Evolutionary conservation across 2,329 filamentous ascomycete genomes (phyloP), one percentile per base, ranked within the genome.

Genomic region (Microsporum audouinii): DNA sequence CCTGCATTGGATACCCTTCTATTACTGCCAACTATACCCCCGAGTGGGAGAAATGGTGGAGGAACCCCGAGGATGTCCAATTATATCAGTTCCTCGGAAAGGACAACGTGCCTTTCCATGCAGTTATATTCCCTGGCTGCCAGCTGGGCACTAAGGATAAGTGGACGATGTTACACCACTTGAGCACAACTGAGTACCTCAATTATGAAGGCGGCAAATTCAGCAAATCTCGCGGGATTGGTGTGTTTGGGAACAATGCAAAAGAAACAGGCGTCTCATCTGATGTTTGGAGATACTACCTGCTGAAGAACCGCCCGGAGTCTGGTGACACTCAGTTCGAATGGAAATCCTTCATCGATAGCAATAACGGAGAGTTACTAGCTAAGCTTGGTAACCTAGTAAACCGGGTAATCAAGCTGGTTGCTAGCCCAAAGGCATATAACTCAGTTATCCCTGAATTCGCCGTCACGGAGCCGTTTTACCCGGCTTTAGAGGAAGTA

Each of bases 11-110:
- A 45, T 95, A 95, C 72, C 85, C 89, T 29, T 91, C 88, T 5
- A 95, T 95, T 65, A 92, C 89, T 3, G 88, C 88, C 64, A 88
- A 82, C 65, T 92, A 91, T 72, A 92, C 89, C 2, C 81, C 84
- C 59, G 81, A 91, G 64, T 95, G 89, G 89, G 85, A 91, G 76
- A 81, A 88, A 70, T 95, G 89, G 89, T 95, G 89, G 89, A 84
- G 86, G 69, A 85, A 91, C 71, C 88, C 88, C 0, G 85, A 91
- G 36, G 81, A 92, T 45, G 89, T 94, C 59, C 82, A 85, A 69
- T 82, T 94, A 12, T 92, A 91, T 73, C 89, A 94, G 76, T 91
- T 94, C 78, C 89, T 92, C 83, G 89, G 89, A 76, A 94, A 94
- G 71, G 86, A 89, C 72, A 89, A 89, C 66, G 86, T 87, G 10